Percentiles rank a stretch among this genome's conserved stretches.
These are phyloP conservation scores for Nannochloris sp. DNA, from an alignment of 139 green algal genomes.

Conservation along the genomic window DNA sequence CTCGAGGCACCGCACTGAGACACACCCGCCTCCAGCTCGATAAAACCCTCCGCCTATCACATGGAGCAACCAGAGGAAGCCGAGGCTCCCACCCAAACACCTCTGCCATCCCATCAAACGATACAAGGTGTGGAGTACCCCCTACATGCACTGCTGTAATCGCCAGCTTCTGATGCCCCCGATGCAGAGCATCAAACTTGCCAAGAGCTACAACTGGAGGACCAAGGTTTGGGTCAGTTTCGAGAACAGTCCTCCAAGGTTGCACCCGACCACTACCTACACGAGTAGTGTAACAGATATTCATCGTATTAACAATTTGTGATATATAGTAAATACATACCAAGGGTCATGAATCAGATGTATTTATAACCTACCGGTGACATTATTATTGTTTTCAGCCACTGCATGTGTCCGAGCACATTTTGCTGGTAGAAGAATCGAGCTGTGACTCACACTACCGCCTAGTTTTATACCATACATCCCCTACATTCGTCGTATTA, in stretches of 20 bases:
- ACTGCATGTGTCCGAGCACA: too few species aligned
- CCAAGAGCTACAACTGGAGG: constrained; percentile 65
- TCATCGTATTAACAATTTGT: too few species aligned
- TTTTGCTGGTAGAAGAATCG: too few species aligned
- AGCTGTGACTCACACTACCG: too few species aligned
- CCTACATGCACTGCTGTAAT: constrained; percentile 29
- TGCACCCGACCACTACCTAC: not conserved
- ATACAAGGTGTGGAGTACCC: constrained; percentile 57
- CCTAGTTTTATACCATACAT: too few species aligned
- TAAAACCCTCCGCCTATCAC: constrained; percentile 64
- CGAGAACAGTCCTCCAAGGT: not conserved
- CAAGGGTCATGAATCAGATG: too few species aligned
- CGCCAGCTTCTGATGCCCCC: constrained; percentile 67
- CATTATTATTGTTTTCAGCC: too few species aligned
- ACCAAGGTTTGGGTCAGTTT: not conserved
- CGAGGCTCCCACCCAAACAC: constrained; percentile 63
- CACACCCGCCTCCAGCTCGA: constrained; percentile 45
- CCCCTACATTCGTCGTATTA: too few species aligned
- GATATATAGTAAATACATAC: too few species aligned
- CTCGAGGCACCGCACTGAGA: constrained; percentile 29
- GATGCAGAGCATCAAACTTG: constrained; percentile 93
- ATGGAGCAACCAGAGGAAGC: constrained; percentile 61
- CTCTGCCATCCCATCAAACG: constrained; percentile 75
- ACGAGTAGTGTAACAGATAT: too few species aligned
- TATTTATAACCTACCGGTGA: too few species aligned